Evolutionary conservation across 805 yeast species (phyloP), one percentile per base, ranked within the genome.

Genomic region (Blastobotrys muscicola): DNA sequence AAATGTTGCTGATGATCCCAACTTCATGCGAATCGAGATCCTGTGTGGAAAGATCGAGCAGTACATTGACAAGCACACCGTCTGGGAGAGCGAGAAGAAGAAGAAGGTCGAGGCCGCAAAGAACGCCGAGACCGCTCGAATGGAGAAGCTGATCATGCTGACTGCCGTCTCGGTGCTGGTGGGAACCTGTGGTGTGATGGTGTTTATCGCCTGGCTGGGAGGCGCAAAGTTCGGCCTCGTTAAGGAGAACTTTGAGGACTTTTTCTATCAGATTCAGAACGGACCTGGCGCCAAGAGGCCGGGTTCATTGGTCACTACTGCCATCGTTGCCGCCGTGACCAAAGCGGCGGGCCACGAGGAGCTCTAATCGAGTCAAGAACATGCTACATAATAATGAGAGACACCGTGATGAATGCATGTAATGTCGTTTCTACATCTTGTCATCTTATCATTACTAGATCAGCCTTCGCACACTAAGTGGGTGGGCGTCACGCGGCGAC

Each of bases 21-120:
- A 82, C 66, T 90, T 85, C 64, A 69, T 89, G 57, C 75, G 78
- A 47, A 75, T 92, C 52, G 94, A 94, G 54, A 76, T 85, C 51
- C 76, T 77, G 50, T 83, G 95, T 62, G 95, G 92, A 42, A 82
- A 84, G 62, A 77, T 92, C 50, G 95, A 86, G 57, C 95, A 85
- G 67, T 82, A 77, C 63, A 80, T 90, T 55, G 95, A 90, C 45
- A 47, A 54, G 38, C 45, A 58, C 44, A 54, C 49, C 33, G 49
- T 50, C 9, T 31, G 16, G 15, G 43, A 53, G 4, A 36, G 37
- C 12, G 45, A 38, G 34, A 34, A 39, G n/a, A 49, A 43, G 29
- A 13, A 34, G 10, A 26, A 39, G 35, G 26, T 29, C 7, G 39
- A 42, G 5, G 45, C 44, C 20, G 33, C 44, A 30, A 41, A 37